Base-by-base conservation (phyloP, 2,329 filamentous ascomycete species). In the Fusarium sp. region DNA sequence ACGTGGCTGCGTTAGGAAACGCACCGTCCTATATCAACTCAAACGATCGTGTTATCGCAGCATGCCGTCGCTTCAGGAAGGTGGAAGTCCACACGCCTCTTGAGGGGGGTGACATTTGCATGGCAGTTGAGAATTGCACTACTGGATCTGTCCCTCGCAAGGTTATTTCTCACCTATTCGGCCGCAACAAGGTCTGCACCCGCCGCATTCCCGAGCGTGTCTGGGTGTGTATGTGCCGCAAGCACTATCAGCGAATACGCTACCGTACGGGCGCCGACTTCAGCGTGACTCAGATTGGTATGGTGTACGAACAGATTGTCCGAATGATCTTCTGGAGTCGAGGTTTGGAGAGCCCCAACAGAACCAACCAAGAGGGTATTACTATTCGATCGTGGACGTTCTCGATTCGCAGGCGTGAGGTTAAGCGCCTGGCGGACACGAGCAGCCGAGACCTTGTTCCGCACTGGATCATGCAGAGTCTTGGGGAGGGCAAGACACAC, bases 121-220 rank as follows among this genome's bases (percentile, higher is more conserved):
- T 88, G 80, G 89, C 86, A 67, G 84, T 86, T 17, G 77, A 82
- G 2, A 81, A 86, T 63, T 91, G 89, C 74, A 83, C 87, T 45
- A 90, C 88, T 0, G 84, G 84, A 6, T 89, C 88, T 7, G 84
- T 87, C 57, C 85, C 86, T 24, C 88, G 93, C 47, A 95, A 95
- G 79, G 89, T 91, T 7, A 91, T 95, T 62, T 94, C 91, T 0
- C 92, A 96, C 74, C 87, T 94, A 57, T 95, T 95, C 71, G 93
- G 93, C 22, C 88, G 93, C 38, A 96, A 96, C 83, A 96, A 96
- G 80, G 84, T 87, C 9, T 91, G 89, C 73, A 96, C 93, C 1
- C 86, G 90, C 34, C 83, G 85, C 44, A 92, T 96, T 49, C 91
- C 91, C 0, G 80, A 86, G 7, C 79, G 87, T 22, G 86, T 93